These are phyloP conservation scores for Comarum palustre DNA, from an alignment of 306 rosid genomes.

Conservation along the genomic window DNA sequence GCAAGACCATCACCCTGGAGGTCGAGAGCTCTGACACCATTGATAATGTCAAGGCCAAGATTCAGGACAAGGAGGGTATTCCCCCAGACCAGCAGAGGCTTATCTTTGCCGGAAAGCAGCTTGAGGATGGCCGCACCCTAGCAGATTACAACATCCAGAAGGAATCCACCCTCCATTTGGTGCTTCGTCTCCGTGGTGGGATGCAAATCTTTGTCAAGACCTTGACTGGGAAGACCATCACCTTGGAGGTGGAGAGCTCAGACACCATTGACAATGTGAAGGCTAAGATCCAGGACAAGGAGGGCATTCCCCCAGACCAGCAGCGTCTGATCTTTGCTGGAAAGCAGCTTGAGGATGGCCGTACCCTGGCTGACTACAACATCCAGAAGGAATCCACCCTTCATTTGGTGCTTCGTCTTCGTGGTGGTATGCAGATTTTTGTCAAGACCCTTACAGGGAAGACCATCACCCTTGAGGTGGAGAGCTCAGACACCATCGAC, in stretches of 20 bases:
- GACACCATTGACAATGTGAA: slow-evolving; percentile 67
- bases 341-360: slow-evolving; percentile 54
- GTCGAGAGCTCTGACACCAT: slow-evolving; percentile 65
- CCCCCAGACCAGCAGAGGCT: slow-evolving; percentile 74
- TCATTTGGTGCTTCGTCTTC: slow-evolving; percentile 59
- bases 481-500: slow-evolving; percentile 61
- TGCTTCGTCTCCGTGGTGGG: slow-evolving; percentile 55
- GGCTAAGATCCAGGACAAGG: slow-evolving; percentile 65
- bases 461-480: slow-evolving; percentile 67
- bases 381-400: slow-evolving; percentile 72
- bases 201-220: slow-evolving; percentile 73
- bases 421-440: slow-evolving; percentile 66
- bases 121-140: slow-evolving; percentile 53
- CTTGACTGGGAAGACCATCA: slow-evolving; percentile 57
- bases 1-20: slow-evolving; percentile 61
- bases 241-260: slow-evolving; percentile 61
- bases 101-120: slow-evolving; percentile 66
- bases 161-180: slow-evolving; percentile 63
- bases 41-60: slow-evolving; percentile 62
- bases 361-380: slow-evolving; percentile 63
- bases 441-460: slow-evolving; percentile 61
- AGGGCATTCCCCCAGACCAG: slow-evolving; percentile 65
- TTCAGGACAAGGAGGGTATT: slow-evolving; percentile 67
- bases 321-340: slow-evolving; percentile 70
- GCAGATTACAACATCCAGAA: slow-evolving; percentile 73